Base-by-base conservation (phyloP, 768 basidiomycete genomes). In the Grammothele lineata region DNA sequence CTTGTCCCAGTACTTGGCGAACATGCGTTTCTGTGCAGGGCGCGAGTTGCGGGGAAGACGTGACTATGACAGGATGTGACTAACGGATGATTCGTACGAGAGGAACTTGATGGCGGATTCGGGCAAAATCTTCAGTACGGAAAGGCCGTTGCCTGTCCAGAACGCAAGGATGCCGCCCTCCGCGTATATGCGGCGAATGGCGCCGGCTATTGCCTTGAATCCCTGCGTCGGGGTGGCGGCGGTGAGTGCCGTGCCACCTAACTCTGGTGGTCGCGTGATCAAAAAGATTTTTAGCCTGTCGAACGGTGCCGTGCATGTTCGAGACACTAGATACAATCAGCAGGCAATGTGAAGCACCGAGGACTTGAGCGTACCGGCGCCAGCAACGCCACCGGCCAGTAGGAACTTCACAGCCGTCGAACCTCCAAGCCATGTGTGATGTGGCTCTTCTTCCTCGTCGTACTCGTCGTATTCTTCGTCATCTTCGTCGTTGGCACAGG, bases 101-200 rank as follows among this genome's bases (percentile, higher is more conserved):
- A 94, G 83, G 72, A 99, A 98, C 68, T 98, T 98, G 76, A 98
- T 96, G 22, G 96, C 96, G 38, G 92, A 97, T 72, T 98, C 95
- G 4, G 94, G 94, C 53, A 97, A 88, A 53, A 98, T 96, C 73
- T 98, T 98, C 43, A 82, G 77, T 22, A 97, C 87, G 39, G 94
- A 97, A 44, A 99, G 73, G 27, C 85, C 87, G 61, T 92, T 96
- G 5, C 96, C 96, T n/a, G 93, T 92, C 95, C 96, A 99, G 65
- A 98, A 99, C 3, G 85, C 89, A 41, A 84, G 73, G 14, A 96
- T 68, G 6, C 93, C 93, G 25, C 92, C 92, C 65, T 97, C 92
- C 1, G 79, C 67, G 62, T 96, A 96, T 58, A 99, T 90, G 40
- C 85, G 81, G 25, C 72, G 70, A 24, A 93, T 72, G 3, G 93